Conservation (phyloP, 495 filamentous ascomycete species). For the Neurospora discreta region DNA sequence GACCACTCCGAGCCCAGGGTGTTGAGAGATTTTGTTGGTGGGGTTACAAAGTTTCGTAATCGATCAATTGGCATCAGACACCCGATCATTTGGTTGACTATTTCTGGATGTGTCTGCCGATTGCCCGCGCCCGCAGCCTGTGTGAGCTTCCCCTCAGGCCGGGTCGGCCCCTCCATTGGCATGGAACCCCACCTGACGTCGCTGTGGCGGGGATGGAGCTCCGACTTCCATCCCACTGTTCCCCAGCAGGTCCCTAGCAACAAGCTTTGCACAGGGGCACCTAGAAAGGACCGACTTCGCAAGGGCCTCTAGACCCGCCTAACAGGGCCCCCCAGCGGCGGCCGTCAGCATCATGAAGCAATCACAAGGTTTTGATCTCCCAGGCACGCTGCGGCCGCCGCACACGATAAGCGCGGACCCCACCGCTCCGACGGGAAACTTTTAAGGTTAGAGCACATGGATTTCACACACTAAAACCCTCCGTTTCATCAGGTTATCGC, state of each 20-base stretch:
- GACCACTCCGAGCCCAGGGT: neutral
- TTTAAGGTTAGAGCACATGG: neutral
- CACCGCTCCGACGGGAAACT: neutral
- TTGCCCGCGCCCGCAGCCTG: neutral
- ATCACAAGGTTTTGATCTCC: neutral
- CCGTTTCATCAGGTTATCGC: neutral
- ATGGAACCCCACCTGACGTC: constrained; percentile 16
- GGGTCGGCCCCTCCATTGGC: neutral
- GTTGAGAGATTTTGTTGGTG: neutral
- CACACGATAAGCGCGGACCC: neutral
- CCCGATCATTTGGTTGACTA: neutral
- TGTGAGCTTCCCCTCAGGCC: neutral
- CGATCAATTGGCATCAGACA: neutral
- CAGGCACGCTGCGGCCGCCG: neutral
- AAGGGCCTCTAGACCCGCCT: neutral
- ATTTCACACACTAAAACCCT: neutral
- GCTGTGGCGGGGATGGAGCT: neutral
- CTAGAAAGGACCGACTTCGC: neutral
- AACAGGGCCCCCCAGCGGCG: neutral
- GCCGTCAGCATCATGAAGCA: neutral
- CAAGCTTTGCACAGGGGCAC: neutral
- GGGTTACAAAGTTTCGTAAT: neutral
- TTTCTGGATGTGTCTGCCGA: neutral
- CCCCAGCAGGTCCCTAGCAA: neutral
- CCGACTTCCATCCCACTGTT: neutral